These are phyloP conservation scores for Phlebiopsis flavidoalba DNA, from an alignment of 768 basidiomycete genomes.

Conservation along the genomic window DNA sequence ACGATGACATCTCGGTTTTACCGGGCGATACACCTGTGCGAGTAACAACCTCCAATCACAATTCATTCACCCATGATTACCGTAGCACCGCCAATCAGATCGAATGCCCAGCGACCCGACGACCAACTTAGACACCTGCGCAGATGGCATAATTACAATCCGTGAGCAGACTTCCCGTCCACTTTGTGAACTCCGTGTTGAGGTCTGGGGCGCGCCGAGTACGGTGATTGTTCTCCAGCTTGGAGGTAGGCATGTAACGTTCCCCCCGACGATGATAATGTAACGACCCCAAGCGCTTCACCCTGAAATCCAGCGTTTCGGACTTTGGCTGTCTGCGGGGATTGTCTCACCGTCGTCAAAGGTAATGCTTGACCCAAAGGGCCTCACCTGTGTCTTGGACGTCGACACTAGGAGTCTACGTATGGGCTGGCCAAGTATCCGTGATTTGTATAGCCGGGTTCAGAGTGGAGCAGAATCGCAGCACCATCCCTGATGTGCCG, in stretches of 20 bases:
- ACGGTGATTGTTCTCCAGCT: constrained; percentile 49
- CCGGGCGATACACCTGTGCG: too few relatives aligned
- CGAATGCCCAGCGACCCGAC: constrained; percentile 30
- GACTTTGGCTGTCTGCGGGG: constrained; percentile 53
- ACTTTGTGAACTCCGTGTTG: constrained; percentile 30
- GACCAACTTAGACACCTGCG: constrained; percentile 39
- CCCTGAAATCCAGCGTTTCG: constrained; percentile 42
- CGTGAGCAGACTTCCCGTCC: constrained; percentile 28
- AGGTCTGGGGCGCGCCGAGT: constrained; percentile 45
- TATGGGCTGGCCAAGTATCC: constrained; percentile 55
- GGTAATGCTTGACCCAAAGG: constrained; percentile 52
- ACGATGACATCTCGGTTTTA: too few relatives aligned
- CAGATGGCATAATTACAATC: constrained; percentile 36
- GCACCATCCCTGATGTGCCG: constrained; percentile 66
- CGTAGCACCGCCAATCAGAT: constrained; percentile 36
- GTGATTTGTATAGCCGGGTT: constrained; percentile 62
- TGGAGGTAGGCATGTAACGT: constrained; percentile 41
- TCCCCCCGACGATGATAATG: constrained; percentile 34
- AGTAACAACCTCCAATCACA: not conserved
- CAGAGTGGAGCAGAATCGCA: constrained; percentile 52
- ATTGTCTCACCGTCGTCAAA: constrained; percentile 66
- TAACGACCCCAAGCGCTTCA: constrained; percentile 30
- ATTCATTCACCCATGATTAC: constrained; percentile 31
- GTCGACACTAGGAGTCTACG: constrained; percentile 57
- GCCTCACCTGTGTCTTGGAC: constrained; percentile 34